These are phyloP conservation scores for Fraxinus anomala DNA, from an alignment of 257 asterid species.

Conservation along the genomic window DNA sequence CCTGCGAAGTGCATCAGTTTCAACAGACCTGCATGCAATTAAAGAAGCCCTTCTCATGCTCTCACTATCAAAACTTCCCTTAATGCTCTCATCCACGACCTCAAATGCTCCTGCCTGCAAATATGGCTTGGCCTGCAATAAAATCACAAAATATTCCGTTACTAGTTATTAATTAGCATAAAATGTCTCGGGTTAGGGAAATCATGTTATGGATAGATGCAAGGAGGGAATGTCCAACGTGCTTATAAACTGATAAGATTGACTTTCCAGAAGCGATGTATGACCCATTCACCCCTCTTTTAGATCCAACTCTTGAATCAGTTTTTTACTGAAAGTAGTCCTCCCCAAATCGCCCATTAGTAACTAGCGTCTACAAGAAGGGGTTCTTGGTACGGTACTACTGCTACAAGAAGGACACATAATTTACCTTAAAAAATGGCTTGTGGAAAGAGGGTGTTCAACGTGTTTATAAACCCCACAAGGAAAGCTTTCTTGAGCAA, in stretches of 20 bases:
- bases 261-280: not conserved
- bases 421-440: too few species aligned
- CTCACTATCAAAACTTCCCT: conserved; percentile 73
- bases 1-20: conserved; percentile 80
- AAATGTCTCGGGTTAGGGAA: not conserved
- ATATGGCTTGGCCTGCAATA: conserved; percentile 90
- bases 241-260: not conserved
- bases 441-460: too few species aligned
- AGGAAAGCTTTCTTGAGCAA: too few species aligned
- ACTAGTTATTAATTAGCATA: not conserved
- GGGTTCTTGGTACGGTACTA: too few species aligned
- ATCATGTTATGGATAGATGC: not conserved
- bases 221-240: not conserved
- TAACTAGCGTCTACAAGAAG: too few species aligned
- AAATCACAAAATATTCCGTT: conserved; percentile 1
- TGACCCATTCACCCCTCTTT: too few species aligned
- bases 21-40: conserved; percentile 86
- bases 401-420: too few species aligned
- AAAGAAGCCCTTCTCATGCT: conserved; percentile 83
- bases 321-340: too few species aligned
- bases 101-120: conserved; percentile 94
- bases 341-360: too few species aligned
- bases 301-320: too few species aligned
- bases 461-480: too few species aligned
- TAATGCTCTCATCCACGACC: conserved; percentile 78